Evolutionary conservation across 495 filamentous ascomycete species (phyloP).

Genomic region (Podospora pseudopauciseta): DNA sequence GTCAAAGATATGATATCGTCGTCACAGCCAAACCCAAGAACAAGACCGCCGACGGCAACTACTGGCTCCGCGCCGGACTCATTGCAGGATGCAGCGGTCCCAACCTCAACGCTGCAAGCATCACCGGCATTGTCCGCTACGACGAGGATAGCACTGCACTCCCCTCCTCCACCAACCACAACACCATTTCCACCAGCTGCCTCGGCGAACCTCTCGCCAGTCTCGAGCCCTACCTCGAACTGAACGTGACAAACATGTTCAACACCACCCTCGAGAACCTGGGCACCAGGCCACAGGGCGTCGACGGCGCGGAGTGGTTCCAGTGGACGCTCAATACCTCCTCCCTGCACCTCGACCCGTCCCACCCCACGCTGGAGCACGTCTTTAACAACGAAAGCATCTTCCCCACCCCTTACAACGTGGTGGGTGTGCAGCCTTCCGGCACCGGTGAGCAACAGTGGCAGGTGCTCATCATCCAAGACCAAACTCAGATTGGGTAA

Average conservation of each 20-base stretch:
- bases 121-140: constrained; percentile 58
- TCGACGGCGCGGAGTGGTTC: constrained; percentile 18
- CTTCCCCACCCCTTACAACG: constrained; percentile 36
- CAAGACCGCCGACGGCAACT: constrained; percentile 42
- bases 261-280: constrained; percentile 21
- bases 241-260: constrained; percentile 30
- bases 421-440: constrained; percentile 22
- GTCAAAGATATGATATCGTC: constrained; percentile 66
- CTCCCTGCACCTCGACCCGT: constrained; percentile 33
- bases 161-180: constrained; percentile 33
- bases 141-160: constrained; percentile 29
- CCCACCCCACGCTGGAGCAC: constrained; percentile 28
- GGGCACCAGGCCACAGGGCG: constrained; percentile 11
- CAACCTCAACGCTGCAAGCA: constrained; percentile 41
- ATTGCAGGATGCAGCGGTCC: constrained; percentile 42
- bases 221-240: constrained; percentile 32
- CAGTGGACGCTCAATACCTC: constrained; percentile 37
- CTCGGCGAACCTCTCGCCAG: constrained; percentile 29
- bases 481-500: constrained; percentile 10
- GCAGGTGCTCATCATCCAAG: constrained; percentile 27
- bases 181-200: constrained; percentile 20
- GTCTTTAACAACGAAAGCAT: constrained; percentile 26
- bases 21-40: constrained; percentile 52
- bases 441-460: constrained; percentile 12
- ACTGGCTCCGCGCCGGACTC: constrained; percentile 50